These are phyloP conservation scores for Pseudogymnoascus sp. DNA, from an alignment of 2,329 filamentous ascomycete species.

Conservation along the genomic window DNA sequence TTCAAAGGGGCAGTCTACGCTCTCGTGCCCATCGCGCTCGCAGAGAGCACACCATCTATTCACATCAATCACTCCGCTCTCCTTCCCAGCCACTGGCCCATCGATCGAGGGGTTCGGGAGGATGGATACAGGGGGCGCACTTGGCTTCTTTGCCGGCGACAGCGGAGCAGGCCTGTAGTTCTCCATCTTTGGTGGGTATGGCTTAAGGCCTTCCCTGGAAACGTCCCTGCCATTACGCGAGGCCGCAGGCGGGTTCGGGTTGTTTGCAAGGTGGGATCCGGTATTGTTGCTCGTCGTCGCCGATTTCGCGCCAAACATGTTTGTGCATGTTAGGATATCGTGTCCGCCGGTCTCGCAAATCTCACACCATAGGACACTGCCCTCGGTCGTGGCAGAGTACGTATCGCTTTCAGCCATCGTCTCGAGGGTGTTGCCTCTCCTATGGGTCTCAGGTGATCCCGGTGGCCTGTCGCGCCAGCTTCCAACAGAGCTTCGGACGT, in stretches of 20 bases:
- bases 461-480: slow-evolving; percentile 42
- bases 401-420: slow-evolving; percentile 63
- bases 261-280: slow-evolving; percentile 9
- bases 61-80: slow-evolving; percentile 67
- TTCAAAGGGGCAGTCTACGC: slow-evolving; percentile 88
- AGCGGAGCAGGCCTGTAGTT: slow-evolving; percentile 47
- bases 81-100: slow-evolving; percentile 67
- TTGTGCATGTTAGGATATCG: slow-evolving; percentile 88
- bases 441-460: slow-evolving; percentile 38
- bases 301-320: slow-evolving; percentile 57
- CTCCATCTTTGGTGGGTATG: slow-evolving; percentile 34
- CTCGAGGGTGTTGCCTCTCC: slow-evolving; percentile 48
- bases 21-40: slow-evolving; percentile 92
- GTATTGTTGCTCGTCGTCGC: slow-evolving; percentile 13
- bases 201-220: slow-evolving; percentile 33
- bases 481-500: slow-evolving; percentile 58
- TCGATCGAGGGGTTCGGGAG: slow-evolving; percentile 55
- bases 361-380: slow-evolving; percentile 77
- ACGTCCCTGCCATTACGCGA: slow-evolving; percentile 32
- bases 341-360: slow-evolving; percentile 89
- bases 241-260: slow-evolving; percentile 15
- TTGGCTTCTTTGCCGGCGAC: slow-evolving; percentile 37
- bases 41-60: slow-evolving; percentile 96
- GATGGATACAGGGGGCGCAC: slow-evolving; percentile 37
- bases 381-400: slow-evolving; percentile 60